Conservation (phyloP, 768 basidiomycete species). For the Auriculariales sp. region DNA sequence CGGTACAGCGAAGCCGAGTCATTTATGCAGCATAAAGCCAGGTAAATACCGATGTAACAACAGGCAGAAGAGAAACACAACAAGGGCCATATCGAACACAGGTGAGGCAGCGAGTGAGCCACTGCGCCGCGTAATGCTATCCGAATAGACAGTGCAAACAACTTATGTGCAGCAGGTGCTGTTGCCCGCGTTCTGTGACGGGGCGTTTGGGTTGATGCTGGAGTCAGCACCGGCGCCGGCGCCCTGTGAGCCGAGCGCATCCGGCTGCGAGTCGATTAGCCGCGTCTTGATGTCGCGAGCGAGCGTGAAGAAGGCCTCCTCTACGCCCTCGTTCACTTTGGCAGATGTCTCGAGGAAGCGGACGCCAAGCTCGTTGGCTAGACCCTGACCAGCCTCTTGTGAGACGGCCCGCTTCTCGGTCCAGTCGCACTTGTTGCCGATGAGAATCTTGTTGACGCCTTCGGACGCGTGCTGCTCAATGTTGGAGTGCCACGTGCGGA, state of each 20-base stretch:
- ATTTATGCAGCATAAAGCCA: too few species aligned
- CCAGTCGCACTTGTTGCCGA: conserved; percentile 99
- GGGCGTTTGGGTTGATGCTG: conserved; percentile 1
- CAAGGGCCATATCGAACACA: too few species aligned
- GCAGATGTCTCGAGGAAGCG: conserved; percentile 97
- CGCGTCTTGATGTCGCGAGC: conserved; percentile 95
- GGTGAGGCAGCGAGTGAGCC: too few species aligned
- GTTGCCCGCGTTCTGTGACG: too few species aligned
- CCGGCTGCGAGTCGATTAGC: conserved; percentile 85
- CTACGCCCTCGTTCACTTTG: conserved; percentile 93
- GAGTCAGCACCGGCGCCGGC: neutral
- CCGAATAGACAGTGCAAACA: too few species aligned
- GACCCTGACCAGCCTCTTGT: conserved; percentile 79
- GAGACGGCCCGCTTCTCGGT: conserved; percentile 88
- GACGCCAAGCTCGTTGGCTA: conserved; percentile 89
- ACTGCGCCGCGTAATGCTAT: too few species aligned
- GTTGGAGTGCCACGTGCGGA: conserved; percentile 95
- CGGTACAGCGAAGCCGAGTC: too few species aligned
- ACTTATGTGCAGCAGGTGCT: too few species aligned
- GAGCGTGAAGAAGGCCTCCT: conserved; percentile 95
- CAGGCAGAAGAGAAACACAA: too few species aligned
- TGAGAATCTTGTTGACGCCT: conserved; percentile 97
- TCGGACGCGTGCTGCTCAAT: conserved; percentile 98
- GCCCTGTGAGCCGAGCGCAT: conserved; percentile 19
- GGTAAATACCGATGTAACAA: too few species aligned